Evolutionary conservation across 169 alveolate species (phyloP), one percentile per base, ranked within the genome.

Genomic region (Eimeria nieschulzi): DNA sequence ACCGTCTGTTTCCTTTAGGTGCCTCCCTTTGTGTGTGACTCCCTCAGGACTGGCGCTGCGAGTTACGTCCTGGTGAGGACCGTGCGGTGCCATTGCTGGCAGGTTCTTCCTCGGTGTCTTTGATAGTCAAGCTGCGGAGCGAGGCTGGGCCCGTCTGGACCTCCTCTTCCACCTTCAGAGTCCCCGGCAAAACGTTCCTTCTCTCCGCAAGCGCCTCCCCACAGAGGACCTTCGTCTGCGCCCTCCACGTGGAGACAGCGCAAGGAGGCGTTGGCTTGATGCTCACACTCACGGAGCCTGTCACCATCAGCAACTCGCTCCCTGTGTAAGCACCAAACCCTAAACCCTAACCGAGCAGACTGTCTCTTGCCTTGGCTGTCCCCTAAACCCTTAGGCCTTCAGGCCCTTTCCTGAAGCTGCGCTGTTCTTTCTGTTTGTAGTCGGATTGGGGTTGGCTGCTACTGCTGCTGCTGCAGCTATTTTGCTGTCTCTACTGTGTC

Each of bases 71-170:
- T 15, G 82, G 56, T 21, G 83, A 64, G 70, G 9, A 55, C n/a
- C 70, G 59, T 70, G 71, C 91, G 12, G 91, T 84, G 23, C 91
- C 91, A 13, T 71, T 84, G 53, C 9, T 17, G 64, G 83, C 83
- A 25, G 51, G 64, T 13, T 66, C 83, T 9, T 64, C 82, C 19
- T 61, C 82, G 76, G 91, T 68, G 56, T 63, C 82, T 63, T 64
- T 84, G 13, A 68, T 64, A 23, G 91, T 84, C 15, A 66, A 66
- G 66, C 68, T 84, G 91, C 82, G 26, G 63, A 68, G 83, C 56
- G 91, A 84, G 68, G 54, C 91, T 7, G 91, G 91, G 19, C 83
- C 82, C 7, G 91, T 84, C 56, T 84, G 91, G 91, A 84, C 91
- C 19, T 80, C 83, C 19, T 84, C 91, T 1, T 84, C 73, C 23